phyloP scores from a whole-genome alignment of 129 eudicot genomes.

The Silybum marianum region DNA sequence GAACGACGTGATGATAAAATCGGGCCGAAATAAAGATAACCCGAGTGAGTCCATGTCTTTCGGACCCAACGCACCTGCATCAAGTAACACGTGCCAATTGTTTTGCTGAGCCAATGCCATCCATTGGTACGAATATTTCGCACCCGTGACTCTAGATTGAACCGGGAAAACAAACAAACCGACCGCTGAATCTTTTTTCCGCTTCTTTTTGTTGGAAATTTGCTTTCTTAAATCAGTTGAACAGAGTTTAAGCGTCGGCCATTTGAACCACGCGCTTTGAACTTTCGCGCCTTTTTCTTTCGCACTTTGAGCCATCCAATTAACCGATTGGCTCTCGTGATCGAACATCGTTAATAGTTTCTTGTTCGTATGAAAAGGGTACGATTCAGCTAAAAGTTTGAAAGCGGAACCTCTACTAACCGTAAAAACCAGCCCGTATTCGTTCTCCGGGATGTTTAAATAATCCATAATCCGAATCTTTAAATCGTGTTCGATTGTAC shows the following conservation, averaged over 20 bases:
- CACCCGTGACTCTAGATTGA: slow-evolving; percentile 94
- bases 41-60: slow-evolving; percentile 99
- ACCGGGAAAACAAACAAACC: slow-evolving; percentile 98
- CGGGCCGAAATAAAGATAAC: slow-evolving; percentile 87
- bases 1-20: slow-evolving; percentile 95
- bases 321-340: slow-evolving; percentile 97
- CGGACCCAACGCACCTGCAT: slow-evolving; percentile 98
- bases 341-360: slow-evolving; percentile 95
- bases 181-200: slow-evolving; percentile 77
- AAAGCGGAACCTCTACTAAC: slow-evolving; percentile 98
- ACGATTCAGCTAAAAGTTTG: slow-evolving; percentile 87
- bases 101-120: slow-evolving; percentile 99
- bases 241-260: slow-evolving; percentile 98
- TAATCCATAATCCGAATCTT: slow-evolving; percentile 92
- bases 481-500: slow-evolving; percentile 89
- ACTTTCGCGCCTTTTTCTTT: slow-evolving; percentile 92
- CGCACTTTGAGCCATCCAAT: slow-evolving; percentile 98
- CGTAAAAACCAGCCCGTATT: slow-evolving; percentile 90
- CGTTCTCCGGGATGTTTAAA: slow-evolving; percentile 93
- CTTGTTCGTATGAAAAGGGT: slow-evolving; percentile 97
- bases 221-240: slow-evolving; percentile 93
- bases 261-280: slow-evolving; percentile 94
- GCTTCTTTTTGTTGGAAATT: slow-evolving; percentile 72
- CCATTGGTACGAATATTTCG: slow-evolving; percentile 98
- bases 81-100: slow-evolving; percentile 99